Evolutionary conservation across 108 stramenopile genomes (phyloP).

Genomic region (Nitzschia palea): DNA sequence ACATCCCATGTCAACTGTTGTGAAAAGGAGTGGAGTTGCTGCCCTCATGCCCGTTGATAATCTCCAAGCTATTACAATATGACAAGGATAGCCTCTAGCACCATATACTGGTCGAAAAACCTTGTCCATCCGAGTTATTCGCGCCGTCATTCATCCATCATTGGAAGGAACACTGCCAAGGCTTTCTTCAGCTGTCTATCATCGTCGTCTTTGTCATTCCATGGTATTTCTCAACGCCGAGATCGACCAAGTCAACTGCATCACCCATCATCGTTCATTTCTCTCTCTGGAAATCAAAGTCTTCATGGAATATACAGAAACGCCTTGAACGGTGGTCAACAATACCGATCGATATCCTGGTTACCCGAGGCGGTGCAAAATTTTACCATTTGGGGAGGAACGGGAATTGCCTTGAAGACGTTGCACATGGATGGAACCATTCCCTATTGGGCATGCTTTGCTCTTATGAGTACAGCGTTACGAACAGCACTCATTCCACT

Average conservation of each 20-base stretch:
- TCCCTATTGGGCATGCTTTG: constrained; percentile 83
- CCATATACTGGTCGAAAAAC: too few species aligned
- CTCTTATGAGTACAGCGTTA: constrained; percentile 63
- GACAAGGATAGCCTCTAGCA: too few species aligned
- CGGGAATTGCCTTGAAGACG: constrained; percentile 54
- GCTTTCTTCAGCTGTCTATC: constrained; percentile 4
- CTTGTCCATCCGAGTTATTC: too few species aligned
- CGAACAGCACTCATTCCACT: constrained; percentile 69
- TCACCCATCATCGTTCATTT: background rate
- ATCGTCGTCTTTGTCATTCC: background rate
- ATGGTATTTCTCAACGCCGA: constrained; percentile 3
- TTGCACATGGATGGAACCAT: constrained; percentile 53
- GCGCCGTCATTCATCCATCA: too few species aligned
- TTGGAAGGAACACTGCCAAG: constrained; percentile 6
- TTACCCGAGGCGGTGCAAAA: constrained; percentile 51
- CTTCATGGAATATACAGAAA: background rate
- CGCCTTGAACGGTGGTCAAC: background rate
- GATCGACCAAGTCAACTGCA: background rate
- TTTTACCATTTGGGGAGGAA: constrained; percentile 69
- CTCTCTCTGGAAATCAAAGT: background rate
- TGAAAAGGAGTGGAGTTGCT: too few species aligned
- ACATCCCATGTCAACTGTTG: too few species aligned
- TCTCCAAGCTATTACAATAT: too few species aligned
- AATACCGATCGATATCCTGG: constrained; percentile 36
- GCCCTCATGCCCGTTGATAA: too few species aligned